Percentiles rank a stretch among this genome's conserved stretches.
Evolutionary conservation across 1,284 basidiomycete genomes (phyloP).

Genomic region (Apiotrichum gamsii): DNA sequence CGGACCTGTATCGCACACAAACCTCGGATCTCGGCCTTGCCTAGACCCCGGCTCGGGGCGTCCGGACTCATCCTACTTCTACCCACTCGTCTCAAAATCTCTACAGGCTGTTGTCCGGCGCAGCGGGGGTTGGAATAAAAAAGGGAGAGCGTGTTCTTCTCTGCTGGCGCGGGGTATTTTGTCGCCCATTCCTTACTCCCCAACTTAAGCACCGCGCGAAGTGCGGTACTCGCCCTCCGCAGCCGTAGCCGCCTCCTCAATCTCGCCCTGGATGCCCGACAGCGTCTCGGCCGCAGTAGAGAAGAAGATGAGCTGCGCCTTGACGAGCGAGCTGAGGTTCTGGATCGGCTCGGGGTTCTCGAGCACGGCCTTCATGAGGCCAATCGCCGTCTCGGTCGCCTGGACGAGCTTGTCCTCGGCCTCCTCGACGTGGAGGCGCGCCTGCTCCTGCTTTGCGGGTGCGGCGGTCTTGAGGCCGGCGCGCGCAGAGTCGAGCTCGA

Average conservation of each 20-base stretch:
- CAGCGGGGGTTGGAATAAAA: no score
- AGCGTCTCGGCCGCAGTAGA: conserved; percentile 79
- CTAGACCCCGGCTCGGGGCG: no score
- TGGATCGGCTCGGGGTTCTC: conserved; percentile 96
- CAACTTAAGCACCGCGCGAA: conserved; percentile 45
- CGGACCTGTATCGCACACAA: no score
- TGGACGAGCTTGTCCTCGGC: conserved; percentile 93
- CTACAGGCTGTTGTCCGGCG: no score
- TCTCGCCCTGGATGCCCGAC: conserved; percentile 71
- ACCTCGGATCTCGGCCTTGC: no score
- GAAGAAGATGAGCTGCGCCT: conserved; percentile 82
- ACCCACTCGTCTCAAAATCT: no score
- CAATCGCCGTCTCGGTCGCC: conserved; percentile 96
- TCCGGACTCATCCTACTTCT: no score
- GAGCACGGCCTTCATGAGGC: conserved; percentile 93
- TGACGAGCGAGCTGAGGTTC: conserved; percentile 84
- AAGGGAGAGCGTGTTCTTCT: no score
- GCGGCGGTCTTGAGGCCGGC: conserved; percentile 61
- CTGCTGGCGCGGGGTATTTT: no score
- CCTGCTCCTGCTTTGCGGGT: conserved; percentile 76
- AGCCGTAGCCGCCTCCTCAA: conserved; percentile 80
- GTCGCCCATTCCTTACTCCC: no score
- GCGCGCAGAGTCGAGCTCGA: conserved; percentile 69
- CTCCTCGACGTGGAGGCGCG: conserved; percentile 78
- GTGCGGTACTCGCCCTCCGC: conserved; percentile 86